Evolutionary conservation across 1,139 yeast genomes (phyloP).

Genomic region (Pichia sp.): DNA sequence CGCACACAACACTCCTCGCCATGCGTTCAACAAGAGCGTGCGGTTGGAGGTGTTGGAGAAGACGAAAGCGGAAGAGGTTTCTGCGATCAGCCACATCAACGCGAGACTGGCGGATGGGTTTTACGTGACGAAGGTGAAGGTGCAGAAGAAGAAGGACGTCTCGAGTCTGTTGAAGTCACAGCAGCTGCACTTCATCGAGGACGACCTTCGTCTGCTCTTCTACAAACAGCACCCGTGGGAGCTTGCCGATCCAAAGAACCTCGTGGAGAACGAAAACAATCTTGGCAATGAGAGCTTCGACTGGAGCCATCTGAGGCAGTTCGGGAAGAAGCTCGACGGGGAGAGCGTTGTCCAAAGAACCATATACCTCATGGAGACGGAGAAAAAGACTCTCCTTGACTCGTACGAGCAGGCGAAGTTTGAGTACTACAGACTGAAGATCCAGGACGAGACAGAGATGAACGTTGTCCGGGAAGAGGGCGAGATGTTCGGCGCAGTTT

Average conservation of each 20-base stretch:
- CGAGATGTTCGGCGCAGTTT: slow-evolving; percentile 77
- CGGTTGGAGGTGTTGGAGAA: slow-evolving; percentile 24
- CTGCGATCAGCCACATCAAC: slow-evolving; percentile 10
- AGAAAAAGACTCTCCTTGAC: slow-evolving; percentile 38
- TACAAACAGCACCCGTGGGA: slow-evolving; percentile 98
- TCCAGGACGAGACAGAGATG: slow-evolving; percentile 74
- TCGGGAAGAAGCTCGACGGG: slow-evolving; percentile 75
- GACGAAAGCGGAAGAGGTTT: slow-evolving; percentile 21
- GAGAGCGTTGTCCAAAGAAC: slow-evolving; percentile 94
- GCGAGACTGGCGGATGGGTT: slow-evolving; percentile 25
- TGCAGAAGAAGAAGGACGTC: slow-evolving; percentile 11
- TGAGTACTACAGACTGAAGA: slow-evolving; percentile 83
- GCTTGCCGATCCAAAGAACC: slow-evolving; percentile 82
- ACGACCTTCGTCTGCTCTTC: slow-evolving; percentile 72
- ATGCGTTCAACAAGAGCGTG: slow-evolving; percentile 40
- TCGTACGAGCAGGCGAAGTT: slow-evolving; percentile 85
- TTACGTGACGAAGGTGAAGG: slow-evolving; percentile 50
- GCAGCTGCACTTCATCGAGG: slow-evolving; percentile 70
- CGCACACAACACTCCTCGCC: slow-evolving; percentile 72
- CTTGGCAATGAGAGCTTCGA: slow-evolving; percentile 50
- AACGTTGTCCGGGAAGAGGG: slow-evolving; percentile 82
- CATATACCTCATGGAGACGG: slow-evolving; percentile 54
- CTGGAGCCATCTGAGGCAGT: slow-evolving; percentile 77
- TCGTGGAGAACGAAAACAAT: slow-evolving; percentile 68
- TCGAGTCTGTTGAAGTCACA: slow-evolving; percentile 48